A percentile compares a stretch with the other conserved stretches of the same genome.
phyloP scores from a whole-genome alignment of 768 basidiomycete species.

The Boletus sensibilis region DNA sequence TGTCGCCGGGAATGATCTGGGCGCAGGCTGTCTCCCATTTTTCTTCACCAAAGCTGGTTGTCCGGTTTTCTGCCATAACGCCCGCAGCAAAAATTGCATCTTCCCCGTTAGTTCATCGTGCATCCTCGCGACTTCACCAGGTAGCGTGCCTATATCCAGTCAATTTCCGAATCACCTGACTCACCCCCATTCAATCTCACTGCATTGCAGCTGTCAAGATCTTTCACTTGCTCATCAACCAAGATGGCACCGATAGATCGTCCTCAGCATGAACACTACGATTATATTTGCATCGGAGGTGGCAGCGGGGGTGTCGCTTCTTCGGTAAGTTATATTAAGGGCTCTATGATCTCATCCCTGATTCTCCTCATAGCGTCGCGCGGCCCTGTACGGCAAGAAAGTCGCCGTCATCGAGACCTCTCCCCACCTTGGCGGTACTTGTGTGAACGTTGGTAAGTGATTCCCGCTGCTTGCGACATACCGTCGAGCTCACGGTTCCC shows the following conservation, averaged over 20 bases:
- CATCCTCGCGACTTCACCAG: constrained; percentile 26
- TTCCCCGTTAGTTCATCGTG: constrained; percentile 6
- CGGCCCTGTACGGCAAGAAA: constrained; percentile 89
- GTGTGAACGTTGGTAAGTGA: constrained; percentile 91
- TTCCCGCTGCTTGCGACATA: background rate
- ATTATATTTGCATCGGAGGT: constrained; percentile 87
- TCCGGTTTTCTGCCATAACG: constrained; percentile 3
- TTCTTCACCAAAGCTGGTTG: constrained; percentile 10
- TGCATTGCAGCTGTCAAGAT: constrained; percentile 44
- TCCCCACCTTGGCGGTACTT: constrained; percentile 84
- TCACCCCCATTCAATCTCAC: background rate
- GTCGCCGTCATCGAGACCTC: constrained; percentile 85
- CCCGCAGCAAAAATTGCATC: constrained; percentile 15
- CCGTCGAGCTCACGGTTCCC: constrained; percentile 2
- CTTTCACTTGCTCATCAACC: constrained; percentile 38
- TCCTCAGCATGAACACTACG: constrained; percentile 67
- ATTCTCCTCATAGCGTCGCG: constrained; percentile 65
- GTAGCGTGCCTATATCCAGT: constrained; percentile 12
- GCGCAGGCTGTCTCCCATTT: background rate
- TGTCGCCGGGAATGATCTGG: constrained; percentile 13
- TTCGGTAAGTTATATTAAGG: constrained; percentile 54
- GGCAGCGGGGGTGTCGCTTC: constrained; percentile 92
- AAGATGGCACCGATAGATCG: constrained; percentile 73
- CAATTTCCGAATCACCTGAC: constrained; percentile 3
- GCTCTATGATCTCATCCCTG: background rate